Conservation (phyloP, 2,329 filamentous ascomycete genomes). For the Epichloe sp. region DNA sequence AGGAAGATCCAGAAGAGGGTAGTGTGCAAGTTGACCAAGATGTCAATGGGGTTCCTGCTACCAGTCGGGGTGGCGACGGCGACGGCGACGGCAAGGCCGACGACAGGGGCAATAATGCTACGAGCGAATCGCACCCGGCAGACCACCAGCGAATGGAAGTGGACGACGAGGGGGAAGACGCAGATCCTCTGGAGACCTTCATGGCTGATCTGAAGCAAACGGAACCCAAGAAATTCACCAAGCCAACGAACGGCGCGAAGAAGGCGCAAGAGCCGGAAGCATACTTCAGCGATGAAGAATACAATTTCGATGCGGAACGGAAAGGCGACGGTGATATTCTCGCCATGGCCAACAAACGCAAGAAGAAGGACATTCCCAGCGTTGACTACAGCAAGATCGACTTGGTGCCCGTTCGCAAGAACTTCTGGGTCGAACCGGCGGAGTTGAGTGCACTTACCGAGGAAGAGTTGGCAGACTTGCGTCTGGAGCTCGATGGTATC, state of each 20-base stretch:
- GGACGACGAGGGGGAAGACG: conserved; percentile 50
- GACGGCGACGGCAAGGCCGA: conserved; percentile 6
- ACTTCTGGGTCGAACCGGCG: conserved; percentile 84
- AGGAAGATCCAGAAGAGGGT: conserved; percentile 14
- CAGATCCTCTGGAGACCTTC: conserved; percentile 93
- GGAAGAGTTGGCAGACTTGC: conserved; percentile 67
- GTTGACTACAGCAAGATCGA: conserved; percentile 80
- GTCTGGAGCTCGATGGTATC: conserved; percentile 85
- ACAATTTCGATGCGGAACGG: conserved; percentile 36
- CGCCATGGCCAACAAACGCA: conserved; percentile 50
- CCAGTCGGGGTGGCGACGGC: neutral
- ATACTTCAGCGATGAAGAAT: conserved; percentile 81
- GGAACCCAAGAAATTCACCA: conserved; percentile 29
- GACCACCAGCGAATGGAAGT: conserved; percentile 46
- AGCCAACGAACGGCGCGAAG: conserved; percentile 25
- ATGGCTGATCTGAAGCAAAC: conserved; percentile 61
- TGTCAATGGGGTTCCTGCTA: conserved; percentile 12
- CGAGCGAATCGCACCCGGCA: neutral
- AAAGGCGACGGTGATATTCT: conserved; percentile 35
- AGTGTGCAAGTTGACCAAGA: conserved; percentile 13
- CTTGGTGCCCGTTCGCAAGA: conserved; percentile 77
- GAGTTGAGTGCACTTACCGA: conserved; percentile 76
- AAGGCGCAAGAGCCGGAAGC: conserved; percentile 61
- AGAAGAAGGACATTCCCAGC: conserved; percentile 89
- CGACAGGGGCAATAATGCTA: conserved; percentile 2